phyloP scores from a whole-genome alignment of 192 early-diverging fungal genomes.

The Funneliformis mosseae region DNA sequence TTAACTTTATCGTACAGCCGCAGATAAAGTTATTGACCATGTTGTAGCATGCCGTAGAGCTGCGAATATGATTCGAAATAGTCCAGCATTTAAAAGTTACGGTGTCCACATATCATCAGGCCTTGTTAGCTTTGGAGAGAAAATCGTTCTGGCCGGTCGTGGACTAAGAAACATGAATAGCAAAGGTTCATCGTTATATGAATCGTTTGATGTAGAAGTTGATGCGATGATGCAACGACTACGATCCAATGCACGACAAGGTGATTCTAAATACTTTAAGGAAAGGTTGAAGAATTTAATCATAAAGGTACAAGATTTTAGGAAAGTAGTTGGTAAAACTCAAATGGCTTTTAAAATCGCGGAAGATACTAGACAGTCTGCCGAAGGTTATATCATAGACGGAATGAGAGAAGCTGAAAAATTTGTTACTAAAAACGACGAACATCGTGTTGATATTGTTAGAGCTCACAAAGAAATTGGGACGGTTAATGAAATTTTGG shows the following conservation, averaged over 20 bases:
- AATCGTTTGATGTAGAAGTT: conserved; percentile 13
- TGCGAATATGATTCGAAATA: conserved; percentile 14
- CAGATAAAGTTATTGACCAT: background rate
- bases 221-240: background rate
- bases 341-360: background rate
- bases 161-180: background rate
- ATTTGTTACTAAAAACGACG: background rate
- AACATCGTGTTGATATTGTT: background rate
- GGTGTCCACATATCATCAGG: background rate
- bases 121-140: conserved; percentile 11
- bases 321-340: background rate
- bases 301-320: background rate
- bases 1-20: too few species aligned
- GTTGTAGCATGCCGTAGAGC: background rate
- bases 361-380: background rate
- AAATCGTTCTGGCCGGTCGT: background rate
- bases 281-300: conserved; percentile 2
- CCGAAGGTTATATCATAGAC: background rate
- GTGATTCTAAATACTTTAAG: background rate
- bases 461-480: background rate
- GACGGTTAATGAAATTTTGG: background rate
- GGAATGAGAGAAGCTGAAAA: conserved; percentile 14
- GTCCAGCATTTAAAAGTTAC: background rate
- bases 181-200: conserved; percentile 13
- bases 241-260: background rate